Evolutionary conservation across 208 protist genomes (phyloP).

Genomic region (Leptomonas pyrrhocoris): DNA sequence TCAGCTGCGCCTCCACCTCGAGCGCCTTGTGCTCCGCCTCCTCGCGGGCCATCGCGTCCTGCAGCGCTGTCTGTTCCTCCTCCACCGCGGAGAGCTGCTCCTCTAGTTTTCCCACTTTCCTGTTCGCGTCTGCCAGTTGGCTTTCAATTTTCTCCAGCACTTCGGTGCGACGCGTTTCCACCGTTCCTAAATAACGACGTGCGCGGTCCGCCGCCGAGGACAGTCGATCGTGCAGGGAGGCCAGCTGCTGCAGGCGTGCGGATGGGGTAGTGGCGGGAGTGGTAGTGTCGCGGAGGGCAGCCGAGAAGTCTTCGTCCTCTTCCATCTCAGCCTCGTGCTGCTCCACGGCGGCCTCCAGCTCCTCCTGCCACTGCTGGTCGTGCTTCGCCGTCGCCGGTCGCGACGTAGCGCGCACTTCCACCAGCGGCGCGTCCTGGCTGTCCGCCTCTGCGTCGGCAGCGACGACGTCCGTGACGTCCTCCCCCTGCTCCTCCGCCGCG

Average conservation of each 20-base stretch:
- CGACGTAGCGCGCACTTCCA: background rate
- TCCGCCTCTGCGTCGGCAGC: constrained; percentile 17
- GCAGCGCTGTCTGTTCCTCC: constrained; percentile 27
- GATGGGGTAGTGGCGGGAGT: constrained; percentile 22
- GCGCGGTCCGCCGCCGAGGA: constrained; percentile 47
- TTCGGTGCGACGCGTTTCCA: constrained; percentile 31
- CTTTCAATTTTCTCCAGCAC: constrained; percentile 32
- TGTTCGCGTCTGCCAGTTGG: constrained; percentile 28
- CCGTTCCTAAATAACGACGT: constrained; percentile 31
- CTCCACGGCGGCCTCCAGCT: constrained; percentile 35
- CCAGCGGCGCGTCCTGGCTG: constrained; percentile 3
- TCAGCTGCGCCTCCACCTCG: constrained; percentile 56
- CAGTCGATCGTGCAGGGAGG: constrained; percentile 44
- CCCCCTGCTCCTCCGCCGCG: constrained; percentile 12
- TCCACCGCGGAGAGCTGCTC: constrained; percentile 27
- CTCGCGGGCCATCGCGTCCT: constrained; percentile 39
- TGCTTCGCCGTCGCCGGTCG: background rate
- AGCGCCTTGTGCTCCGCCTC: constrained; percentile 55
- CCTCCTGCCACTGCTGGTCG: constrained; percentile 28
- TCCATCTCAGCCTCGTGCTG: constrained; percentile 36
- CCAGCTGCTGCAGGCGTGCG: constrained; percentile 31
- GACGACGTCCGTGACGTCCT: constrained; percentile 2
- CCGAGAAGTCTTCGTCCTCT: constrained; percentile 27
- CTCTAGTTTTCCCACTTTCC: constrained; percentile 32
- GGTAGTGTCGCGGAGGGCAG: constrained; percentile 17